Evolutionary conservation across 805 yeast species (phyloP).

Genomic region (Ogataea nakhonphanomensis): DNA sequence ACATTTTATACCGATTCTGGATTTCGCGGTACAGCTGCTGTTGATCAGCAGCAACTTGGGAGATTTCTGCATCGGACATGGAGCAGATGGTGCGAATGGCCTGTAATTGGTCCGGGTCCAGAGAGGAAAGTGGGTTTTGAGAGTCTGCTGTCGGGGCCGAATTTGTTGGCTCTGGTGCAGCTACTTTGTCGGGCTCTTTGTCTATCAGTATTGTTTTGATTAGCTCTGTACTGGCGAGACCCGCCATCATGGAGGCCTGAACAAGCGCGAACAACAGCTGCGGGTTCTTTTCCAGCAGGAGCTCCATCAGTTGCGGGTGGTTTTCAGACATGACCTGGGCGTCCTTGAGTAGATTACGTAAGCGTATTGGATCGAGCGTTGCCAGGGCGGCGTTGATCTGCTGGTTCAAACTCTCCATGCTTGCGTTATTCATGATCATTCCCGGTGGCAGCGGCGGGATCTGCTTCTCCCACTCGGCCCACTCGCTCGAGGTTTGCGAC

Average conservation of each 20-base stretch:
- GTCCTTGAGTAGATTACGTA: conserved; percentile 50
- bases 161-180: background rate
- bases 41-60: conserved; percentile 19
- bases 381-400: conserved; percentile 46
- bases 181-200: background rate
- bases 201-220: conserved; percentile 23
- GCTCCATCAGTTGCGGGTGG: conserved; percentile 56
- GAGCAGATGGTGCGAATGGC: conserved; percentile 23
- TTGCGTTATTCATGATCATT: conserved; percentile 35
- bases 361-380: conserved; percentile 44
- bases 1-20: conserved; percentile 19
- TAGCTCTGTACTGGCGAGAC: conserved; percentile 26
- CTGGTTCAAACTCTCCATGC: conserved; percentile 35
- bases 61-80: conserved; percentile 24
- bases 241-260: conserved; percentile 54
- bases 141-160: conserved; percentile 2
- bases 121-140: conserved; percentile 8
- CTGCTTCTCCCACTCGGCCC: conserved; percentile 23
- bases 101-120: conserved; percentile 19
- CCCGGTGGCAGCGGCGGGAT: conserved; percentile 59
- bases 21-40: conserved; percentile 25
- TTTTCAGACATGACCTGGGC: conserved; percentile 54
- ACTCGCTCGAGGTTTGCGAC: conserved; percentile 14
- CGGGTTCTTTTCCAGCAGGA: conserved; percentile 65
- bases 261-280: conserved; percentile 82